Evolutionary conservation across 2,329 filamentous ascomycete genomes (phyloP).

Genomic region (Talaromyces verruculosus): DNA sequence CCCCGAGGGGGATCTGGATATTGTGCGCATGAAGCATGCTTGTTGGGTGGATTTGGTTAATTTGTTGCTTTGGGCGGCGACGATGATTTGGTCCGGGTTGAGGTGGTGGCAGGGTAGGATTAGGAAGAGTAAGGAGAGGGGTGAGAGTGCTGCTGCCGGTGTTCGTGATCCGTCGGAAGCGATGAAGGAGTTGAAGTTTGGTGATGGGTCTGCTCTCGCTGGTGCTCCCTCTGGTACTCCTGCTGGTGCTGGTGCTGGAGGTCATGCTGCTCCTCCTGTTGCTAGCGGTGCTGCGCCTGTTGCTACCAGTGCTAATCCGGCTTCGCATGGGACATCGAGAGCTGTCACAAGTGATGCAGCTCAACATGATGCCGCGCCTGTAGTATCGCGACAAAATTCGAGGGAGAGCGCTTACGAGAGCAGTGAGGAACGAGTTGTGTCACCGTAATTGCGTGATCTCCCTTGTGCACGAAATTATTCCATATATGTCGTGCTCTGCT

Average conservation of each 20-base stretch:
- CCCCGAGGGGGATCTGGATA: constrained; percentile 60
- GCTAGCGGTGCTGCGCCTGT: neutral
- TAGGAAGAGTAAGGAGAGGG: neutral
- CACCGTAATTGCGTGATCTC: neutral
- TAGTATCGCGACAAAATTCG: neutral
- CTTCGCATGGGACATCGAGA: neutral
- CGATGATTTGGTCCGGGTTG: constrained; percentile 45
- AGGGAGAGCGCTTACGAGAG: neutral
- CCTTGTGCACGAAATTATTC: neutral
- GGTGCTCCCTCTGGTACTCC: neutral
- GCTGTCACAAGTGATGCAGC: neutral
- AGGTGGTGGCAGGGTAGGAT: constrained; percentile 28
- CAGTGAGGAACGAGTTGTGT: neutral
- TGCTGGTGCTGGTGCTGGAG: neutral
- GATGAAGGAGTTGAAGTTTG: neutral
- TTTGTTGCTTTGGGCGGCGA: constrained; percentile 72
- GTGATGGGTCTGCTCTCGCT: neutral
- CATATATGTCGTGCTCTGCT: neutral
- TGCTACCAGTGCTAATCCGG: neutral
- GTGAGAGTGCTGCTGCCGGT: neutral
- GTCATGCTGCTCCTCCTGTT: neutral
- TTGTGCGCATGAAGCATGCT: constrained; percentile 78
- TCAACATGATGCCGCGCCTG: neutral
- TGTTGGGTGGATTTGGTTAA: constrained; percentile 80
- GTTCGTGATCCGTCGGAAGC: neutral